Evolutionary conservation across 768 basidiomycete species (phyloP), one percentile per base, ranked within the genome.

Genomic region (Clitopilus hobsonii): DNA sequence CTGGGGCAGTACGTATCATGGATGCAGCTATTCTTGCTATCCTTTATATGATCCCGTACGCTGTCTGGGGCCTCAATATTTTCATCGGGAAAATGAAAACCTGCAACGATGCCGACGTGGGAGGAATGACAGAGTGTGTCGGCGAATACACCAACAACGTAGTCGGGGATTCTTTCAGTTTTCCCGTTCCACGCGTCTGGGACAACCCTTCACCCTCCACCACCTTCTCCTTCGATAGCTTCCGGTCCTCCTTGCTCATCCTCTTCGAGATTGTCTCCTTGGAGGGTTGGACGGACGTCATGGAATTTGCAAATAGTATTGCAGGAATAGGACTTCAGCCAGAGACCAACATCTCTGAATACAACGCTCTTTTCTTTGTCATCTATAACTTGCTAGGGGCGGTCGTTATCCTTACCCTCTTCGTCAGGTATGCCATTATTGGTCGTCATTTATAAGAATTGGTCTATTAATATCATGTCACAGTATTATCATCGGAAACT

Each of bases 241-340:
- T 98, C 71, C 77, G 82, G 6, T 72, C 86, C 3, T 88, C 92
- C 0, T 74, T 98, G 36, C 79, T 98, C 52, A 97, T 98, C 63
- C 79, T 98, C 1, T 98, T 97, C 63, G 96, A 98, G 71, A 94
- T 96, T 60, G 92, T 98, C 22, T 96, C 94, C 0, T 73, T 97
- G 49, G 94, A 96, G 71, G 96, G 96, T 1, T 98, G 95, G 96
- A 81, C 91, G n/a, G 92, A 95, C 65, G 96, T 94, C 50, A 89
- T 97, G 88, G 72, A 70, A 30, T 79, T 86, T 23, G 88, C 87
- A 1, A 89, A 89, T 68, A 83, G 85, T 58, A 88, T 97, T 59
- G 86, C 82, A 1, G 91, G 88, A 4, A 65, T 59, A 20, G 83
- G 84, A 25, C 70, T 70, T 53, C 94, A 97, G 65, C 91, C 93